Evolutionary conservation across 257 asterid genomes (phyloP), one percentile per base, ranked within the genome.

Genomic region (Leptodermis oblonga): DNA sequence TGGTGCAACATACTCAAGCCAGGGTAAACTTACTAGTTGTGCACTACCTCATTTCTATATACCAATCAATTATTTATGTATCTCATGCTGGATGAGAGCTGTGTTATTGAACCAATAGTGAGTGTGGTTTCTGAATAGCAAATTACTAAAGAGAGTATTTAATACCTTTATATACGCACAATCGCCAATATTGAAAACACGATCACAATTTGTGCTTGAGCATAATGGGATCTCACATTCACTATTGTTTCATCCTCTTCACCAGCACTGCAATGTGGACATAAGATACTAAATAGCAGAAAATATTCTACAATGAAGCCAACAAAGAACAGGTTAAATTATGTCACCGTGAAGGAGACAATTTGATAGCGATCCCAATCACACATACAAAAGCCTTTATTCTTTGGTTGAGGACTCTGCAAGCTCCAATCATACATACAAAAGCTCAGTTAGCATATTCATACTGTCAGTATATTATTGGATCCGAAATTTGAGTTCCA

Each of bases 221-320:
- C 80, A 74, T 85, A 92, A 83, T 92, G 98, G 82, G 86, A 73
- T 72, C 82, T 79, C 70, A 90, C 97, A 76, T 90, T 86, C 77
- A 81, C 65, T 79, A 92, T 80, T 70, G 83, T 86, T 75, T 90
- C 96, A 78, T 92, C 98, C 78, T 92, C 97, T 77, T 87, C 88
- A 25, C 82, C 85, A 51, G 82, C 82, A 62, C 98, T 92, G 83
- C 74, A 75, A 71, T 37, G 45, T 65, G 70, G 53, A 77, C 8
- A 59, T 59, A 79, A 52, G 70, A 67, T 26, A 74, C 49, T 79
- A 72, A 69, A 51, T 63, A 53, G 74, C 63, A 46, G 45, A 49
- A 41, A 70, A 53, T 55, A 55, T 39, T 45, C 41, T 34, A 37
- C 31, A 62, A 60, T 42, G 56, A 73, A 73, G 65, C 52, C 68